A percentile compares a stretch with the other conserved stretches of the same genome.
Conservation (phyloP, 208 protist species). For the Entamoeba nuttalli region DNA sequence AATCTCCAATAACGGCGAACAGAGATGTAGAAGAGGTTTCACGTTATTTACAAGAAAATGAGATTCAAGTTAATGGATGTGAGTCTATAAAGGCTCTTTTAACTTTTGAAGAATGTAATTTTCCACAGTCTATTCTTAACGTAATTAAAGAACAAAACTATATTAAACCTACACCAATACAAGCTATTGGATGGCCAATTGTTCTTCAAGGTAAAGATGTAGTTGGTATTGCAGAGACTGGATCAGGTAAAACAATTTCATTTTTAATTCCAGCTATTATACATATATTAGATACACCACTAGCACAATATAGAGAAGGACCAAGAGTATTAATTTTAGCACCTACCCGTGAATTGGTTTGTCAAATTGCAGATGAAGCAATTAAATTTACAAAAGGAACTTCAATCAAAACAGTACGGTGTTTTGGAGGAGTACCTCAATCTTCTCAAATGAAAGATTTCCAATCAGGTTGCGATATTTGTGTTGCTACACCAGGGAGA, state of each 20-base stretch:
- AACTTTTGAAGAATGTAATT: not conserved
- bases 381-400: constrained; percentile 64
- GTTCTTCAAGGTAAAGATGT: constrained; percentile 46
- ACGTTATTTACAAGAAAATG: not conserved
- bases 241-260: constrained; percentile 71
- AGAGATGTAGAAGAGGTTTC: not conserved
- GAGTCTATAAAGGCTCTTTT: not conserved
- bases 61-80: not conserved
- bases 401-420: constrained; percentile 50
- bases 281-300: constrained; percentile 30
- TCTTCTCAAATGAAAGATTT: constrained; percentile 48
- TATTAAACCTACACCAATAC: not conserved
- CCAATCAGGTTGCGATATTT: constrained; percentile 49
- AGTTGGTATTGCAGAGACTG: constrained; percentile 66
- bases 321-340: constrained; percentile 69
- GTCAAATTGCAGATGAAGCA: constrained; percentile 71
- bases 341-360: constrained; percentile 85
- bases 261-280: constrained; percentile 65
- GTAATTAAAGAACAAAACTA: not conserved
- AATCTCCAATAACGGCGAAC: not conserved
- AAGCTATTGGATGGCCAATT: not conserved
- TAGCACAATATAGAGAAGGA: not conserved
- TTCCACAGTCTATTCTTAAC: not conserved
- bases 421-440: constrained; percentile 54
- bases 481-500: constrained; percentile 68